Conservation (phyloP, 2,329 filamentous ascomycete species). For the Trichoderma sp. region DNA sequence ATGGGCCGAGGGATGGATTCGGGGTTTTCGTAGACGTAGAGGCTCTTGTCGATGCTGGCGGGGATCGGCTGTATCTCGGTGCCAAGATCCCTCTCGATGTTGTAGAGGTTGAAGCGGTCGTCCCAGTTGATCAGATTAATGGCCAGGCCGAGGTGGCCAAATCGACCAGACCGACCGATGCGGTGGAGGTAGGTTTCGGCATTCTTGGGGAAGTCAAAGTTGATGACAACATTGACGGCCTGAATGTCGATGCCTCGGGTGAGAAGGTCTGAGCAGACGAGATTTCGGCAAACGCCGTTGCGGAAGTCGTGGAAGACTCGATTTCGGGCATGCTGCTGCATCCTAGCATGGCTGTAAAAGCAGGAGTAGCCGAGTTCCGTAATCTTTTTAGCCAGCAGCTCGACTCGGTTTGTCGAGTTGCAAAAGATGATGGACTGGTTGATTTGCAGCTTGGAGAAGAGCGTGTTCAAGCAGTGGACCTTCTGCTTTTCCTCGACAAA, state of each 20-base stretch:
- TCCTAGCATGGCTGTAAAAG: conserved; percentile 98
- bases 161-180: conserved; percentile 95
- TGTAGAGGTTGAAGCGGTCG: conserved; percentile 97
- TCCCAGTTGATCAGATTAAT: conserved; percentile 99
- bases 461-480: conserved; percentile 96
- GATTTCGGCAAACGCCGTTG: conserved; percentile 86
- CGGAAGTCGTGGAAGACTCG: conserved; percentile 99
- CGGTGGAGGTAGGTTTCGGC: conserved; percentile 98
- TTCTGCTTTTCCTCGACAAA: conserved; percentile 99
- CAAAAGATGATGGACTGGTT: conserved; percentile 99
- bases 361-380: conserved; percentile 98
- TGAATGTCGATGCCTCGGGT: conserved; percentile 99
- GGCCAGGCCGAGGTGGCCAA: conserved; percentile 93
- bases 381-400: conserved; percentile 97
- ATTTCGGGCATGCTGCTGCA: conserved; percentile 96
- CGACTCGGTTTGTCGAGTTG: conserved; percentile 98
- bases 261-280: conserved; percentile 95
- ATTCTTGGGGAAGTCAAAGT: conserved; percentile 99
- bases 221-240: conserved; percentile 99
- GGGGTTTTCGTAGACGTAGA: conserved; percentile 97
- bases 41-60: conserved; percentile 89
- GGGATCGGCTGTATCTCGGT: conserved; percentile 99
- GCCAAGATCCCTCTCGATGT: conserved; percentile 96
- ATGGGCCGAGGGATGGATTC: conserved; percentile 89
- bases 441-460: conserved; percentile 98